Base-by-base conservation (phyloP, 768 basidiomycete species). In the Mycena filopes region DNA sequence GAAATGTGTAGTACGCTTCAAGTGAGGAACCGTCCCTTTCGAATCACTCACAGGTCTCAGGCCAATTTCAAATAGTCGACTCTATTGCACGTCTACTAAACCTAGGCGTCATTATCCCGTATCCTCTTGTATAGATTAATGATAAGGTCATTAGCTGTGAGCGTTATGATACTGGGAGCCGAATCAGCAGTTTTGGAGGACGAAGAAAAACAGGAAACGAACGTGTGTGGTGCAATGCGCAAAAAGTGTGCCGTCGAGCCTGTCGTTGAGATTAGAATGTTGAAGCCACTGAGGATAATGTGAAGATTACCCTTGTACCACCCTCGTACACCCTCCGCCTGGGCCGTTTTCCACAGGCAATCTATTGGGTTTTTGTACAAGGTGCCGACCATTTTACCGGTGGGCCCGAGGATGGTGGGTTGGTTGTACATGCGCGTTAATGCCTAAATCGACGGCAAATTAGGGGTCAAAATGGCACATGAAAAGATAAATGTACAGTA, bases 341-440 rank as follows among this genome's bases (percentile, higher is more conserved):
- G 89, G 69, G 94, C 86, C 0, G 98, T 99, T 83, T 98, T 98
- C 94, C 93, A 97, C 53, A 99, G 81, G 79, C 97, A 98, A 71
- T 98, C 96, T 71, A 98, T 89, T 4, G 96, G 96, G 73, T 92
- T 96, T 76, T 86, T 92, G 79, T 99, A 98, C 21, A 96, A 79
- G 1, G 87, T 81, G 15, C 95, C 96, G 66, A 87, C 85, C 29
- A 86, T 74, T 70, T 81, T 89, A 36, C 95, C 95, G 70, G 91
- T 84, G 3, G 91, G 88, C 40, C 89, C 83, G 47, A 80, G 80
- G 69, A 82, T 83, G 0, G 94, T 95, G 12, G 94, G 93, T 82
- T 97, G 98, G 74, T 98, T 98, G 77, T 99, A 99, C 86, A 99
- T 89, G 61, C 98, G 86, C 9, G 98, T 99, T 51, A 99, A 78